phyloP scores from a whole-genome alignment of 345 rosid species.

The Lumnitzera racemosa region DNA sequence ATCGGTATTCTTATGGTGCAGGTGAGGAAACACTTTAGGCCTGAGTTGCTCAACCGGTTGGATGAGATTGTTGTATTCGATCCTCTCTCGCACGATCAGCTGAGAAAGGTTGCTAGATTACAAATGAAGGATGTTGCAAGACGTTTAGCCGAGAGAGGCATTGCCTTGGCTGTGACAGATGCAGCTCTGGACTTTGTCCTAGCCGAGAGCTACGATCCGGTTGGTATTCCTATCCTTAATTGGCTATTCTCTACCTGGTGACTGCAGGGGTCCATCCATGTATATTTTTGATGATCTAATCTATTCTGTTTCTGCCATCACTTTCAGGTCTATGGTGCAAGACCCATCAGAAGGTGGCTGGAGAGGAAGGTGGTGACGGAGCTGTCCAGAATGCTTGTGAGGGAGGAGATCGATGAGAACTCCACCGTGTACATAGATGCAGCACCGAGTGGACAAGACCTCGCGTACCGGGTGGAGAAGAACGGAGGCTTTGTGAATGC shows the following conservation, averaged over 20 bases:
- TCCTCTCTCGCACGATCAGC: constrained; percentile 83
- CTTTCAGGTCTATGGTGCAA: constrained; percentile 73
- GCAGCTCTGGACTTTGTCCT: constrained; percentile 64
- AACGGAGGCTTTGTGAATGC: constrained; percentile 81
- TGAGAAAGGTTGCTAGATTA: constrained; percentile 68
- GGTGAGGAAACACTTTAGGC: constrained; percentile 80
- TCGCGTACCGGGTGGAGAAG: constrained; percentile 55
- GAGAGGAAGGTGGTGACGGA: constrained; percentile 90
- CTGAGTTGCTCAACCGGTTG: constrained; percentile 78
- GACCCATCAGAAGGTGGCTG: constrained; percentile 93
- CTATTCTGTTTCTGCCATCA: no score
- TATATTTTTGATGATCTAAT: not conserved
- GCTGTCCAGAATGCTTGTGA: constrained; percentile 71
- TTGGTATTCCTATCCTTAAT: constrained; percentile 21
- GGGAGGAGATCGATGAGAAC: constrained; percentile 85
- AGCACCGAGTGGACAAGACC: constrained; percentile 22
- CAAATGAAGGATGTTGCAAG: constrained; percentile 84
- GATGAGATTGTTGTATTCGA: constrained; percentile 90
- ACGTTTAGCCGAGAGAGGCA: constrained; percentile 78
- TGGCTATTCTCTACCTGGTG: not conserved
- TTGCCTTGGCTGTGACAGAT: constrained; percentile 80
- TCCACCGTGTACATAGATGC: constrained; percentile 76
- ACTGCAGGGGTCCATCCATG: not conserved
- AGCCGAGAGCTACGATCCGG: constrained; percentile 83
- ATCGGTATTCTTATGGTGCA: not conserved